A percentile compares a stretch with the other conserved stretches of the same genome.
phyloP scores from a whole-genome alignment of 2,329 filamentous ascomycete genomes.

The Hirsutella thompsonii region DNA sequence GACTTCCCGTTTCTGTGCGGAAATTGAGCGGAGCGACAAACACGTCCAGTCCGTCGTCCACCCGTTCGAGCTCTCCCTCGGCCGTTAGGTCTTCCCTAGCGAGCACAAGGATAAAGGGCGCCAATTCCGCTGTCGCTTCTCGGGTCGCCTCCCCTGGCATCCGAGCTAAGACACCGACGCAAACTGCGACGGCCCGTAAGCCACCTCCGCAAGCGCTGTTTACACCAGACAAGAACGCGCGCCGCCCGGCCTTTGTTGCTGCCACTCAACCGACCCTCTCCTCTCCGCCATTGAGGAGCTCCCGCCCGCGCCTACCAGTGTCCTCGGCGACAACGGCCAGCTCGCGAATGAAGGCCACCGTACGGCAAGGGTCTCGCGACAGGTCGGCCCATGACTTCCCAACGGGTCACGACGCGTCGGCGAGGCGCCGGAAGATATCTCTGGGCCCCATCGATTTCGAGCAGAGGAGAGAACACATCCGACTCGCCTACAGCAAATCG shows the following conservation, averaged over 20 bases:
- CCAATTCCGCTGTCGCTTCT: slow-evolving; percentile 21
- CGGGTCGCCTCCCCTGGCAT: slow-evolving; percentile 27
- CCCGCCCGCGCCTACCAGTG: slow-evolving; percentile 67
- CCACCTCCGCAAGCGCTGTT: slow-evolving; percentile 26
- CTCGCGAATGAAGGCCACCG: slow-evolving; percentile 52
- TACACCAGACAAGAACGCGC: slow-evolving; percentile 38
- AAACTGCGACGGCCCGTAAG: slow-evolving; percentile 21
- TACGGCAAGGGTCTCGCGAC: slow-evolving; percentile 37
- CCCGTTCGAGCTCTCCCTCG: slow-evolving; percentile 43
- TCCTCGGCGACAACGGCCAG: slow-evolving; percentile 61
- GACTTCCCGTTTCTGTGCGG: slow-evolving; percentile 31
- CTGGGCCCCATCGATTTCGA: slow-evolving; percentile 75
- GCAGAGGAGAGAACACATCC: slow-evolving; percentile 67
- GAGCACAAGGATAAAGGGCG: slow-evolving; percentile 25
- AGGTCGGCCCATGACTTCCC: slow-evolving; percentile 16
- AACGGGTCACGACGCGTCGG: slow-evolving; percentile 23
- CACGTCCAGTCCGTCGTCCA: slow-evolving; percentile 36
- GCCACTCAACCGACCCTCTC: slow-evolving; percentile 60
- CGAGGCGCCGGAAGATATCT: slow-evolving; percentile 39
- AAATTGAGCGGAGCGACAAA: slow-evolving; percentile 30
- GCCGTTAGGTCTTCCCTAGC: slow-evolving; percentile 27
- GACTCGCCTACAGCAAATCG: slow-evolving; percentile 76
- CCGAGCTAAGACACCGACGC: slow-evolving; percentile 30
- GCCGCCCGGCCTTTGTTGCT: slow-evolving; percentile 63
- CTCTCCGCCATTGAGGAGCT: slow-evolving; percentile 68